Base-by-base conservation (phyloP, 345 rosid genomes). In the Populus simonii region DNA sequence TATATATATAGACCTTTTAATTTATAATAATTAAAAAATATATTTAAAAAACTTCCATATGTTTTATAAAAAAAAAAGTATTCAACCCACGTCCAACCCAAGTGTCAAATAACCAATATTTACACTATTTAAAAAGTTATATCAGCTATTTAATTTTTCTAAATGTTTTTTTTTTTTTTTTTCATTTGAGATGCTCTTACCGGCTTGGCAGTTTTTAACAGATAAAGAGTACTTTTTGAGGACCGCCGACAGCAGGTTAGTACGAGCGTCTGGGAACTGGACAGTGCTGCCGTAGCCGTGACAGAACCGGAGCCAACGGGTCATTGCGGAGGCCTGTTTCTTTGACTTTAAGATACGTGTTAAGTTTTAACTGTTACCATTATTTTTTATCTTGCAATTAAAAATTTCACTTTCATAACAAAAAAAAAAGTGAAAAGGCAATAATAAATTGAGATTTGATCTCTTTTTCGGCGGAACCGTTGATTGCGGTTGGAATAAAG, bases 401-500 rank as follows among this genome's bases (percentile, higher is more conserved):
- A 11, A 8, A 7, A 5, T 38, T n/a, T 66, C 15, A 33, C 49
- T 67, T 22, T 69, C 20, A 67, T 22, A 29, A n/a, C 35, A 47
- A 57, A 59, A 20, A 8, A 4, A 51, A 10, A 8, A 35, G 9
- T 18, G 1, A 66, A 72, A 51, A 47, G 1, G 68, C 15, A 15
- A 71, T 73, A 68, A 1, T 39, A 45, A 31, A 72, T 18, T 13
- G 74, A 20, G 70, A 69, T 76, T 45, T 81, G 29, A 76, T 81
- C 80, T 78, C 72, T 77, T 83, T 83, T 81, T 80, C 88, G 88
- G 89, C 89, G 88, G 88, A 79, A 74, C 97, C 97, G 98, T 92
- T 91, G 92, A 95, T 92, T 95, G 97, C 94, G 97, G 96, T 91
- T 93, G 92, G 87, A 89, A 89, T 84, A 87, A 86, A 88, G 94